A percentile compares a stretch with the other conserved stretches of the same genome.
phyloP scores from a whole-genome alignment of 768 basidiomycete species.

The Amanita jacksonii region DNA sequence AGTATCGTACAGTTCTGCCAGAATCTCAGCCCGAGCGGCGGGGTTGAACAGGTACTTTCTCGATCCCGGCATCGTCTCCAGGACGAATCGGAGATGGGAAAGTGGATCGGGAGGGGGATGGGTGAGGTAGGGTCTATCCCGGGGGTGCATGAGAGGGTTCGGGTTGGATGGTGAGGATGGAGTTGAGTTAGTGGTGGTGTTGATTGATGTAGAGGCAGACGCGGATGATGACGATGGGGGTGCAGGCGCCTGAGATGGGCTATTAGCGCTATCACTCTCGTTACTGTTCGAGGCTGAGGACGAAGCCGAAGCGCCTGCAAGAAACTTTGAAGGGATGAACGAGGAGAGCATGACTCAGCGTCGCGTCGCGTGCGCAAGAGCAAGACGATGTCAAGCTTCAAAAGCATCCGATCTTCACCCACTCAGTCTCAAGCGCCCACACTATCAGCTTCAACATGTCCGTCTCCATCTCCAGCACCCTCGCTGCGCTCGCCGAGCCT shows the following conservation, averaged over 20 bases:
- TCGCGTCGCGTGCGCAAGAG: too few relatives aligned
- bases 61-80: conserved; percentile 76
- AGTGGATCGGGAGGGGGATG: conserved; percentile 40
- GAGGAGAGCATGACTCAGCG: conserved; percentile 1
- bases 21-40: conserved; percentile 67
- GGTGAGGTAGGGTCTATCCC: background rate
- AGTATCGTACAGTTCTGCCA: conserved; percentile 72
- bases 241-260: too few relatives aligned
- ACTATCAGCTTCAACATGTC: too few relatives aligned
- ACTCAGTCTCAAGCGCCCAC: too few relatives aligned
- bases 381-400: too few relatives aligned
- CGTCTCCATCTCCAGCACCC: conserved; percentile 11
- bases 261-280: too few relatives aligned
- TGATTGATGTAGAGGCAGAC: background rate
- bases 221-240: conserved; percentile 37
- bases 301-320: conserved; percentile 19
- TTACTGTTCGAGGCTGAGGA: conserved; percentile 11
- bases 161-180: background rate
- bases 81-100: conserved; percentile 61
- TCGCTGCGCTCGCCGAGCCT: conserved; percentile 42
- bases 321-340: conserved; percentile 39
- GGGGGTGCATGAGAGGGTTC: background rate
- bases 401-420: too few relatives aligned
- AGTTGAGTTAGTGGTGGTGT: conserved; percentile 12
- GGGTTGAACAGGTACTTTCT: conserved; percentile 71